A percentile compares a stretch with the other conserved stretches of the same genome.
Conservation (phyloP, 2,329 filamentous ascomycete genomes). For the Colletotrichum theobromicola region DNA sequence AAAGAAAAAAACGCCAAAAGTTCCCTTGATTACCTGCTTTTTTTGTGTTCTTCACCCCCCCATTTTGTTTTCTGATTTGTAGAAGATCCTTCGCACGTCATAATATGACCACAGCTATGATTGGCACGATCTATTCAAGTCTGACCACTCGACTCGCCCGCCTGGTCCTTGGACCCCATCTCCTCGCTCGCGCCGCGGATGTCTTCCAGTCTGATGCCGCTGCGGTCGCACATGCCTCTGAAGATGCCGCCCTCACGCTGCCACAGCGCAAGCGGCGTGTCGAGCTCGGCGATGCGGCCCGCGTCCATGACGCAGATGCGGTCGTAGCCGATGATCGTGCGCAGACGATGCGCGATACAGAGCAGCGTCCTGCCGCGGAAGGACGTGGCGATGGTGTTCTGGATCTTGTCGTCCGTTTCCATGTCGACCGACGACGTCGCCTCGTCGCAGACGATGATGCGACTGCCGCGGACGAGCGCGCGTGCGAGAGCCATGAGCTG, state of each 20-base stretch:
- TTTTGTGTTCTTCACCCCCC: neutral
- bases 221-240: constrained; percentile 86
- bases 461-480: constrained; percentile 83
- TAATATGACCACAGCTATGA: neutral
- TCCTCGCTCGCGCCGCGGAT: constrained; percentile 50
- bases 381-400: constrained; percentile 81
- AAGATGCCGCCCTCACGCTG: constrained; percentile 76
- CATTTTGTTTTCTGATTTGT: neutral
- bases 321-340: constrained; percentile 93
- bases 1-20: neutral
- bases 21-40: neutral
- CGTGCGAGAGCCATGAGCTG: constrained; percentile 95
- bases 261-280: constrained; percentile 76
- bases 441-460: constrained; percentile 97
- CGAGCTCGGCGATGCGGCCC: constrained; percentile 86
- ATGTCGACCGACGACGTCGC: constrained; percentile 93
- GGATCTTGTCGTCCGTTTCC: constrained; percentile 96
- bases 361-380: constrained; percentile 88
- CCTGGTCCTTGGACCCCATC: constrained; percentile 24
- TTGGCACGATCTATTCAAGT: constrained; percentile 10
- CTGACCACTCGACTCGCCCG: constrained; percentile 9
- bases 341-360: constrained; percentile 90
- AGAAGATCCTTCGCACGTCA: neutral
- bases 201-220: constrained; percentile 71
- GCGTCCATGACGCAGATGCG: constrained; percentile 96